Evolutionary conservation across 371 early-diverging fungal genomes (phyloP), one percentile per base, ranked within the genome.

Genomic region (Basidiobolus meristosporus): DNA sequence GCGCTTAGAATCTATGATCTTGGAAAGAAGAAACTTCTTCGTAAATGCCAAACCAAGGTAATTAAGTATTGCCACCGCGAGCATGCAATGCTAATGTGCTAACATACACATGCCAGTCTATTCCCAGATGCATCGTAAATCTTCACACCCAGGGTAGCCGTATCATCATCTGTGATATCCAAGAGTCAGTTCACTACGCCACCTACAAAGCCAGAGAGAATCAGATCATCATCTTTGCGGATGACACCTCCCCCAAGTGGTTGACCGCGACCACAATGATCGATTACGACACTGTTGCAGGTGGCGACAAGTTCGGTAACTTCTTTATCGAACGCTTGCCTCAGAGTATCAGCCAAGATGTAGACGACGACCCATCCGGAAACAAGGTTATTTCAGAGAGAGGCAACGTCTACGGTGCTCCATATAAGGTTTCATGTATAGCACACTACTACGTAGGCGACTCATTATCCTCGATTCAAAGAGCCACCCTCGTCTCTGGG

Each of bases 271-370:
- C 80, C 3, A 47, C 65, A 6, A 74, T 82, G 73, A 50, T 92
- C 14, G 96, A 93, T 54, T 89, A 88, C 47, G 86, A 93, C 47
- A 95, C 98, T 3, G 68, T 90, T 0, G 87, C 75, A 1, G 83
- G 73, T 17, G 92, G 84, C 9, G 98, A 98, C 67, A 90, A 91
- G 57, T 96, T 96, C 65, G 98, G 98, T 20, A 90, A 87, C 45
- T 57, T 98, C 26, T 77, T 72, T 46, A 76, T 87, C 10, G 48
- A 73, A 40, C 74, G 96, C 29, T 54, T 87, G 37, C 77, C 89
- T 0, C 45, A 51, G 15, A 63, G 65, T 12, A 49, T 62, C 7
- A 68, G 68, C 20, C 61, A 73, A 33, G 82, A 81, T 40, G 54
- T 91, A 26, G 90, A 90, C 36, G 82, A 84, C 29, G 97, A 91